Percentiles rank a stretch among this genome's conserved stretches.
Conservation (phyloP, 345 rosid species). For the Moringa oleifera region DNA sequence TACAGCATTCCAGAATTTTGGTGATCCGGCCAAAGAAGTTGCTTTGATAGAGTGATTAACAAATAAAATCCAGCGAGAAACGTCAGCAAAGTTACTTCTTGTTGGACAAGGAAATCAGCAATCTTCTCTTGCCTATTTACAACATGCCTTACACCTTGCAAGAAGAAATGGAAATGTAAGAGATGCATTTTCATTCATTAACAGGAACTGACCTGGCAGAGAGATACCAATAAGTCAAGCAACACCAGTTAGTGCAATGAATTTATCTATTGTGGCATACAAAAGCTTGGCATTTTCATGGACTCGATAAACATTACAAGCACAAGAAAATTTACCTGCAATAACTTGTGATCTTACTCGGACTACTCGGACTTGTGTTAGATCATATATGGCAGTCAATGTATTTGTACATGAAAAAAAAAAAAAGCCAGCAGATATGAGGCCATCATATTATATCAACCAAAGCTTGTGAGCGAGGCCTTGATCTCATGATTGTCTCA, state of each 20-base stretch:
- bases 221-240: neutral
- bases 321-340: constrained; percentile 26
- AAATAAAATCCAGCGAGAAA: no score
- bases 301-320: neutral
- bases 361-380: constrained; percentile 15
- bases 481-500: constrained; percentile 47
- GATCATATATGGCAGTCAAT: constrained; percentile 17
- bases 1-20: constrained; percentile 1
- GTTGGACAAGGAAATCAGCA: constrained; percentile 9
- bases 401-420: constrained; percentile 16
- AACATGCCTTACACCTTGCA: constrained; percentile 12
- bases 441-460: constrained; percentile 24
- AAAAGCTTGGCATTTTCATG: neutral
- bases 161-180: neutral
- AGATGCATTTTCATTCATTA: no score
- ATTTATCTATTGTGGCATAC: neutral
- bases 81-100: no score
- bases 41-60: neutral
- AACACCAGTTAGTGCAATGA: neutral
- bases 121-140: constrained; percentile 16
- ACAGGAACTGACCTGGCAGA: neutral
- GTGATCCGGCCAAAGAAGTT: neutral
- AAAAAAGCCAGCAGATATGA: constrained; percentile 11
- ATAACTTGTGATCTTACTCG: constrained; percentile 9
- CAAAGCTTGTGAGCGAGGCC: constrained; percentile 37